phyloP scores from a whole-genome alignment of 2,329 filamentous ascomycete species.

The Fusarium mundagurra region DNA sequence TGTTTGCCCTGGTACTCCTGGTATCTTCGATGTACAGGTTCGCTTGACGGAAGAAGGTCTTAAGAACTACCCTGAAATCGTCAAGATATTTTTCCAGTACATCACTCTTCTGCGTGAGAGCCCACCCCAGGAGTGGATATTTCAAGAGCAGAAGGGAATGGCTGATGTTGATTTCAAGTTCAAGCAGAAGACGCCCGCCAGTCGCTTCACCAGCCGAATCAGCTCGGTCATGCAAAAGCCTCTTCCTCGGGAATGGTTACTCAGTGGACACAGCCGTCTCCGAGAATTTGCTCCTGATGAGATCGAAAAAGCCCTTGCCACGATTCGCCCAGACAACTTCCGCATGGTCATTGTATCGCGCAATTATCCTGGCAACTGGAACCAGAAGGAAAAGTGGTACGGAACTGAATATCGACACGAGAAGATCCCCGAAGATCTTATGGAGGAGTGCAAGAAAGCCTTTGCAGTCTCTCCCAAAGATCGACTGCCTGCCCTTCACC shows the following conservation, averaged over 20 bases:
- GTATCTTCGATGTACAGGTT: constrained; percentile 82
- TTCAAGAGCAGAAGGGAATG: constrained; percentile 89
- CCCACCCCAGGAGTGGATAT: constrained; percentile 90
- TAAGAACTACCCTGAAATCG: constrained; percentile 82
- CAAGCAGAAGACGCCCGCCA: constrained; percentile 90
- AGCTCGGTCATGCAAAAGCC: constrained; percentile 92
- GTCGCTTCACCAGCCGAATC: constrained; percentile 85
- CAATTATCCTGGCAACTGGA: constrained; percentile 84
- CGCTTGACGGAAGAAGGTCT: constrained; percentile 85
- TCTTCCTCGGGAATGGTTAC: constrained; percentile 83
- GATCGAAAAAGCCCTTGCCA: constrained; percentile 78
- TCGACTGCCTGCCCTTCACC: constrained; percentile 76
- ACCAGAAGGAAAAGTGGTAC: constrained; percentile 95
- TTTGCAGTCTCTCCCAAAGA: constrained; percentile 64
- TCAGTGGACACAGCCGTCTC: constrained; percentile 81
- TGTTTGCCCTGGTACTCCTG: constrained; percentile 79
- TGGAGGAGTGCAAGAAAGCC: constrained; percentile 75
- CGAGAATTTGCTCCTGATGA: constrained; percentile 81
- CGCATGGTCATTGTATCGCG: constrained; percentile 84
- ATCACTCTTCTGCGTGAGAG: constrained; percentile 84
- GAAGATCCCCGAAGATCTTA: constrained; percentile 79
- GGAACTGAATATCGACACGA: constrained; percentile 92
- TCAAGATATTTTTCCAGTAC: constrained; percentile 90
- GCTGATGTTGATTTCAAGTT: constrained; percentile 96
- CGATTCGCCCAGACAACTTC: constrained; percentile 88